phyloP scores from a whole-genome alignment of 345 rosid species.

The Gossypium australe region DNA sequence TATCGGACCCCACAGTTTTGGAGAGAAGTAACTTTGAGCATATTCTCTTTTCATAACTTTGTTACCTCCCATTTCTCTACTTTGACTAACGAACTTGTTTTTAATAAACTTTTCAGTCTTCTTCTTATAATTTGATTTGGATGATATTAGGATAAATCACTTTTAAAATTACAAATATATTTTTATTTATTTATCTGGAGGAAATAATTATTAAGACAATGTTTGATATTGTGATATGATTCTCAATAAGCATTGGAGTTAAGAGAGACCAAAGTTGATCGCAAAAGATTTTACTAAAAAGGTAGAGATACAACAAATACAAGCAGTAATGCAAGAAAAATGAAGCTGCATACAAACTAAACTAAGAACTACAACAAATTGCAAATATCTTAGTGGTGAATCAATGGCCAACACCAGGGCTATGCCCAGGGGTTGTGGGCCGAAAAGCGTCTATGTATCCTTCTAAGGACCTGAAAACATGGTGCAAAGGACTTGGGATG shows the following conservation, averaged over 20 bases:
- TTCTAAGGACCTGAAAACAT: conserved; percentile 2
- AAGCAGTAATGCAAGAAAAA: neutral
- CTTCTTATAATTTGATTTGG: too few relatives aligned
- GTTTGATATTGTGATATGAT: too few relatives aligned
- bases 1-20: neutral
- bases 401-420: conserved; percentile 17
- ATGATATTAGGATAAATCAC: too few relatives aligned
- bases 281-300: neutral
- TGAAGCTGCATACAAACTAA: neutral
- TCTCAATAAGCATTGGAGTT: too few relatives aligned
- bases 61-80: neutral
- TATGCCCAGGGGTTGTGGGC: conserved; percentile 20
- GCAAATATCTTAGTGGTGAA: neutral
- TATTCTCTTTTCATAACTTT: neutral
- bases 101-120: neutral
- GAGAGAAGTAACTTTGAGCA: neutral
- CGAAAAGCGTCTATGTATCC: conserved; percentile 12
- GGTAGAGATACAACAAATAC: neutral
- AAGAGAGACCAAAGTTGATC: neutral
- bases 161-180: too few relatives aligned
- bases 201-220: too few relatives aligned
- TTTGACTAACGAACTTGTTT: neutral
- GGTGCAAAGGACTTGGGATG: neutral
- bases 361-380: neutral
- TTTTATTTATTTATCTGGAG: too few relatives aligned